Conservation (phyloP, 257 asterid species). For the Scutellaria barbata region DNA sequence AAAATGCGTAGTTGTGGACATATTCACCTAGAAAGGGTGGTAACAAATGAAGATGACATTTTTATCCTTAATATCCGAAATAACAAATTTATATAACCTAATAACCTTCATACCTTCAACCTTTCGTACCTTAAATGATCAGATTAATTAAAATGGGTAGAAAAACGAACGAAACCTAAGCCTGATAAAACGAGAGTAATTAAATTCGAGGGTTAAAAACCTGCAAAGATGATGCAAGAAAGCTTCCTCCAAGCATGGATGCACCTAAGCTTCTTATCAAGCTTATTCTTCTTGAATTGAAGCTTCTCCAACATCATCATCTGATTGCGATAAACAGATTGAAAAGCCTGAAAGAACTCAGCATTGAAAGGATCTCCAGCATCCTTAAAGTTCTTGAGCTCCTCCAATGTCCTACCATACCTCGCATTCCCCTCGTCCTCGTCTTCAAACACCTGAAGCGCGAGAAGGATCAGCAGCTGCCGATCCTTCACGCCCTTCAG, state of each 20-base stretch:
- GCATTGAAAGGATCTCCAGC: slow-evolving; percentile 80
- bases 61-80: no score
- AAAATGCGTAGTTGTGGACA: no score
- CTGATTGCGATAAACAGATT: slow-evolving; percentile 67
- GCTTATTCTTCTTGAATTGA: slow-evolving; percentile 60
- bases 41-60: no score
- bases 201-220: background rate
- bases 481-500: slow-evolving; percentile 66
- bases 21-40: no score
- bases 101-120: no score
- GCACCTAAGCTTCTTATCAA: slow-evolving; percentile 65
- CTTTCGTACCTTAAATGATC: no score
- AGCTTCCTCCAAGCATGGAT: slow-evolving; percentile 78
- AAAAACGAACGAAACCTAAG: no score
- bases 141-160: no score
- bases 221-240: slow-evolving; percentile 61
- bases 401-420: slow-evolving; percentile 62
- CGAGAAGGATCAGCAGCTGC: slow-evolving; percentile 64
- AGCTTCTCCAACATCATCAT: slow-evolving; percentile 72
- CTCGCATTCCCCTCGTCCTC: slow-evolving; percentile 44
- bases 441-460: slow-evolving; percentile 64
- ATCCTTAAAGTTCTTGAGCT: slow-evolving; percentile 60
- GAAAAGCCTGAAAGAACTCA: slow-evolving; percentile 67
- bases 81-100: no score
- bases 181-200: no score